These are phyloP conservation scores for Trichoderma cornu-damae DNA, from an alignment of 2,329 filamentous ascomycete species.

Conservation along the genomic window DNA sequence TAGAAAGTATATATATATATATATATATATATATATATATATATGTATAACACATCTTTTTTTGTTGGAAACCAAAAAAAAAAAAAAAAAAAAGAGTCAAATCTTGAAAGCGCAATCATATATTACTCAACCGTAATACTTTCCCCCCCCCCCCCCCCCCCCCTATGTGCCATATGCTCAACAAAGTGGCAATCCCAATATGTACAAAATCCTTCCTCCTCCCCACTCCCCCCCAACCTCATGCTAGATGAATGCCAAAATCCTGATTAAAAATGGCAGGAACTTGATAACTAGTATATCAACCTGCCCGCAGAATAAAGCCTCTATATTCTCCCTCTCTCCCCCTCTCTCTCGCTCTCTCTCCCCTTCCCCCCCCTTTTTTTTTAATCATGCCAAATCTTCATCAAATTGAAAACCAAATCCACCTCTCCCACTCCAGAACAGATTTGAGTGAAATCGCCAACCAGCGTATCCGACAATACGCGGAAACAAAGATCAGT, in stretches of 20 bases:
- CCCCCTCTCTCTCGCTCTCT: background rate
- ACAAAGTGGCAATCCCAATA: background rate
- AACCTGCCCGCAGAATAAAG: constrained; percentile 5
- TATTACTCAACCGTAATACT: background rate
- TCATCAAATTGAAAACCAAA: background rate
- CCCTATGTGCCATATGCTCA: background rate
- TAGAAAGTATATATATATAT: too few relatives aligned
- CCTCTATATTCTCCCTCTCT: constrained; percentile 2
- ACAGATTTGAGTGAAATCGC: background rate
- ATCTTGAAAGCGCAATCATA: constrained; percentile 1
- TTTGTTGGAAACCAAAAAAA: too few relatives aligned
- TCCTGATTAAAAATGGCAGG: background rate
- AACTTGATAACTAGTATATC: constrained; percentile 3
- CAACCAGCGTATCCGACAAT: background rate
- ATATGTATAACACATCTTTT: too few relatives aligned
- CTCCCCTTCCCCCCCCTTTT: background rate
- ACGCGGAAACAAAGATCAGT: background rate
- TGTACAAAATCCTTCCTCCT: constrained; percentile 11
- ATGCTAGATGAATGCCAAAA: background rate
- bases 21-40: too few relatives aligned
- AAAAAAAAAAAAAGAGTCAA: background rate
- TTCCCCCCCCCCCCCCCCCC: background rate
- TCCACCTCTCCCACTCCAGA: background rate
- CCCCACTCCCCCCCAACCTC: background rate
- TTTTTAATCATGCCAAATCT: background rate